phyloP scores from a whole-genome alignment of 2,329 filamentous ascomycete genomes.

The Xylaria sp. region DNA sequence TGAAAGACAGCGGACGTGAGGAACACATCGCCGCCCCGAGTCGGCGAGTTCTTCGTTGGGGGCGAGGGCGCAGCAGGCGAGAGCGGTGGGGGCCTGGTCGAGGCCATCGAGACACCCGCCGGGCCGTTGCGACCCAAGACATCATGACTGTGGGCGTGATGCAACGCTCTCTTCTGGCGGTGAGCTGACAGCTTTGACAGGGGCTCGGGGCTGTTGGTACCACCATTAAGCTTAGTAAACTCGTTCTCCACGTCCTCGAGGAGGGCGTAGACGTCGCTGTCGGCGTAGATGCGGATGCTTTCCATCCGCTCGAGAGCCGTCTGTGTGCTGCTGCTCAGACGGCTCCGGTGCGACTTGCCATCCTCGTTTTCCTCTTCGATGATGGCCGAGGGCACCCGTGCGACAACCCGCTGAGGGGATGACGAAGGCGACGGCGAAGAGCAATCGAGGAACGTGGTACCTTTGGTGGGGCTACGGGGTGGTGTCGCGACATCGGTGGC shows the following conservation, averaged over 20 bases:
- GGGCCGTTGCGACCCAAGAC: slow-evolving; percentile 55
- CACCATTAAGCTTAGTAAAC: slow-evolving; percentile 60
- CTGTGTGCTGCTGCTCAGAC: slow-evolving; percentile 44
- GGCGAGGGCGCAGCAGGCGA: slow-evolving; percentile 53
- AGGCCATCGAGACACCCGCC: slow-evolving; percentile 33
- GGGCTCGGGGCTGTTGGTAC: slow-evolving; percentile 37
- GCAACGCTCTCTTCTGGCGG: slow-evolving; percentile 55
- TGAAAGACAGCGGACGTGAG: slow-evolving; percentile 64
- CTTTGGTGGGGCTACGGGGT: slow-evolving; percentile 68
- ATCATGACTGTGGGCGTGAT: slow-evolving; percentile 64
- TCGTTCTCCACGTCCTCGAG: slow-evolving; percentile 74
- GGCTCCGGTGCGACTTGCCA: slow-evolving; percentile 38
- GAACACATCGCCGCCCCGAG: slow-evolving; percentile 53
- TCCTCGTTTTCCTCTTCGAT: slow-evolving; percentile 62
- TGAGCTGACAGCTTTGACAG: slow-evolving; percentile 45
- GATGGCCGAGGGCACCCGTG: slow-evolving; percentile 67
- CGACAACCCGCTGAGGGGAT: slow-evolving; percentile 63
- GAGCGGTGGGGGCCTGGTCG: slow-evolving; percentile 47
- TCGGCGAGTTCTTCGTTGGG: slow-evolving; percentile 49
- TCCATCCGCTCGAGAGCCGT: slow-evolving; percentile 57
- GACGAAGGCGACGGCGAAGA: slow-evolving; percentile 55
- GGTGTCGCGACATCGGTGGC: slow-evolving; percentile 64
- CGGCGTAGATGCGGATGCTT: slow-evolving; percentile 76
- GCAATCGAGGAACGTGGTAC: slow-evolving; percentile 41
- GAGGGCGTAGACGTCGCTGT: slow-evolving; percentile 73